Evolutionary conservation across 345 rosid species (phyloP), one percentile per base, ranked within the genome.

Genomic region (Gossypium longicalyx): DNA sequence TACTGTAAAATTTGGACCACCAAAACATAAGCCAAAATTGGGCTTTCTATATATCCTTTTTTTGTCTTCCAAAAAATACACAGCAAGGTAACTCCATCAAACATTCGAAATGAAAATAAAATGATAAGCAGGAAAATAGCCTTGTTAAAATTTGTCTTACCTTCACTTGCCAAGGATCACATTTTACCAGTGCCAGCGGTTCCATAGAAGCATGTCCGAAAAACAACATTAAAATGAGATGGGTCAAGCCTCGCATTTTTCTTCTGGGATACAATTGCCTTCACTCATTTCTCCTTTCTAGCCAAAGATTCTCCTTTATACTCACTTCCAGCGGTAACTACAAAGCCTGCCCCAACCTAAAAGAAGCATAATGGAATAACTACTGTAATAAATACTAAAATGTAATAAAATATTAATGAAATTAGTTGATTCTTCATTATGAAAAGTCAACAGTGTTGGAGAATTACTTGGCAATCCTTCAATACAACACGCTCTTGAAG

Each of bases 281-380:
- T 13, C 48, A 27, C 69, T 85, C 74, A 86, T 77, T 82, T 81
- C 82, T 87, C 89, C 81, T 85, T 93, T 83, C 89, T 87, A 27
- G 96, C 88, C 77, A 95, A 77, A 69, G 97, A 87, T 77, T 95
- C 99, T 74, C 92, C 96, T 81, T 87, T 95, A 76, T 88, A 81
- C 80, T 91, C 99, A 27, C 92, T 71, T 7, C 98, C 92, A 0
- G 83, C 83, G 5, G 88, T 74, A 72, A 95, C 88, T 16, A 91
- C 89, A 81, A 82, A 95, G 47, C 92, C 94, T 45, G 89, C 89
- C 85, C 94, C 99, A 67, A 93, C 93, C 99, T 95, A 77, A 22
- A 71, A 3, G 66, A 67, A 61, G 61, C 51, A 74, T 7, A 67
- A 47, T 3, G 57, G 27, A 16, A 34, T 23, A 29, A 29, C 17